Percentiles rank a stretch among this genome's conserved stretches.
Conservation (phyloP, 1,139 yeast genomes). For the Pneumocystis wakefieldiae region DNA sequence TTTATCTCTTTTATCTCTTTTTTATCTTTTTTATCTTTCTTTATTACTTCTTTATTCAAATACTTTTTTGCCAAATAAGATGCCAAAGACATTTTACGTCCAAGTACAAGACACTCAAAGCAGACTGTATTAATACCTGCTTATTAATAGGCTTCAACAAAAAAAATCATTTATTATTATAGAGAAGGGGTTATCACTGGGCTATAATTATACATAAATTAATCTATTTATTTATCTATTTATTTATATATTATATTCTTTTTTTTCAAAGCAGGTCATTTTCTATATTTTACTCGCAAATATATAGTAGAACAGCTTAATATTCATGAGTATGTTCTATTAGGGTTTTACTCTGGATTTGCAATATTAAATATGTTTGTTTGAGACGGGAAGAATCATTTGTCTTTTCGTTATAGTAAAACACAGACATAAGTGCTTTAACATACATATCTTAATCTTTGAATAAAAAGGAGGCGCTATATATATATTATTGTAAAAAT, state of each 20-base stretch:
- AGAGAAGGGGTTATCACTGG: too few relatives aligned
- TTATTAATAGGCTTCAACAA: too few relatives aligned
- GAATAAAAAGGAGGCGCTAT: too few relatives aligned
- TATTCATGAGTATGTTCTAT: background rate
- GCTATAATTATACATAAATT: too few relatives aligned
- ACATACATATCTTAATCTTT: too few relatives aligned
- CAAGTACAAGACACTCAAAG: too few relatives aligned
- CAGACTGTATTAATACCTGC: too few relatives aligned
- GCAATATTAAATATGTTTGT: background rate
- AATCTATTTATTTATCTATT: too few relatives aligned
- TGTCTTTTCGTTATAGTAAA: background rate
- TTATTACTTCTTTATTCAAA: slow-evolving; percentile 19
- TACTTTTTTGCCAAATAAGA: slow-evolving; percentile 41
- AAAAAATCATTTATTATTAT: too few relatives aligned
- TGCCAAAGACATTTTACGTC: slow-evolving; percentile 30
- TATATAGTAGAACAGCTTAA: background rate
- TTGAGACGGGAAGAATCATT: background rate
- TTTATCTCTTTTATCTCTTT: slow-evolving; percentile 18
- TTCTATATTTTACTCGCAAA: too few relatives aligned
- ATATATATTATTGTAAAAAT: slow-evolving; percentile 25
- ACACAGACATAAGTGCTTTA: background rate
- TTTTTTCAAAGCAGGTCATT: too few relatives aligned
- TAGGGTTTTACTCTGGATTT: background rate
- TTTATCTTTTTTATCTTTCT: slow-evolving; percentile 19
- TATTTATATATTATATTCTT: too few relatives aligned